Base-by-base conservation (phyloP, 2,329 filamentous ascomycete genomes). In the Colletotrichum filicis region DNA sequence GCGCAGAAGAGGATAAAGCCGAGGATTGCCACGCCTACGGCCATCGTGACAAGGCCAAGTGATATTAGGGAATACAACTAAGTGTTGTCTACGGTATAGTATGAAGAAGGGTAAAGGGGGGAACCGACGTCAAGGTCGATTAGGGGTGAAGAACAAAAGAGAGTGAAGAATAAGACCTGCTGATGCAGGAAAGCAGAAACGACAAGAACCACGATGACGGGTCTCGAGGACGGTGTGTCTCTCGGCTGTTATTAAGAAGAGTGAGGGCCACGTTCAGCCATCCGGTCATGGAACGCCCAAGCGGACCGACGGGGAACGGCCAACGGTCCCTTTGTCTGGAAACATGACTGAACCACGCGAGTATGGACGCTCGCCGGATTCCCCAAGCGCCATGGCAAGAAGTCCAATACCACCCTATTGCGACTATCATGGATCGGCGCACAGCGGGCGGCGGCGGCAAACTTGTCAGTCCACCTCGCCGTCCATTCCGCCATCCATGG, bases 181-280 rank as follows among this genome's bases (percentile, higher is more conserved):
- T 70, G 55, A 49, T 73, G 35, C 66, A 73, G 66, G 66, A 73
- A 28, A 49, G 49, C 66, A 61, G 59, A 42, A 66, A 57, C 49
- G 19, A 61, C 35, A 52, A 57, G 71, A 57, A 62, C 60, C 60
- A 42, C 28, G 49, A 52, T 24, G 66, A 66, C 66, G 70, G 70
- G 49, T 32, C 66, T 61, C 26, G 9, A 22, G 71, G 59, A 35
- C 66, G 60, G 60, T 42, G 66, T 61, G 71, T 70, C 66, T 70
- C 60, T 70, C 55, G 49, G 46, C 49, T 65, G 71, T 73, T 73
- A 73, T 65, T 73, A 73, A 73, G 70, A 69, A 73, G 66, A 70
- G 32, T 58, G 66, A 66, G 32, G 66, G 56, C 66, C 60, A 60
- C 57, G 71, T 52, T 61, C 52, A 65, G 71, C 71, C 71, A 61